Evolutionary conservation across 2,329 filamentous ascomycete species (phyloP), one percentile per base, ranked within the genome.

Genomic region (Talaromyces atroroseus): DNA sequence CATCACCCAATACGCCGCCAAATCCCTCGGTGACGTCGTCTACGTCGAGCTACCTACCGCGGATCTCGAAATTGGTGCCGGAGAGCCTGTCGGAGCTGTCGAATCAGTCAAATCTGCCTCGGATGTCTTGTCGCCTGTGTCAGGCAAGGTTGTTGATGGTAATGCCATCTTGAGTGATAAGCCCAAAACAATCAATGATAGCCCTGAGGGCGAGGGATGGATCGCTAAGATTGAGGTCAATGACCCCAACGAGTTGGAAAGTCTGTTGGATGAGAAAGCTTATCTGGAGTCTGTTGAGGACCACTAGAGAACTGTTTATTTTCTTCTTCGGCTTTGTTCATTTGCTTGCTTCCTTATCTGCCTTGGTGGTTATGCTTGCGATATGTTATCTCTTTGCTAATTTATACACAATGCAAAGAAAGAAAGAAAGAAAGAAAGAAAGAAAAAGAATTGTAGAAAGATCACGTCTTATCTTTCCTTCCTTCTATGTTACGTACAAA

Each of bases 101-200:
- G 94, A 99, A 80, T 96, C 91, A 2, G 94, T 99, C 74, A 99
- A 99, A 82, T 94, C 88, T 61, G 94, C 94, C n/a, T 92, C 90
- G 61, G 94, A 99, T 73, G 96, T 99, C 79, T 88, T 96, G 77
- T 86, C 90, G 14, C 94, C 94, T 18, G 82, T 96, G 63, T 77
- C 81, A 52, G 92, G 92, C 69, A 88, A 78, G 64, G 84, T 99
- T 59, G 80, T 83, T 38, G 83, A 87, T 68, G 80, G 86, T 66
- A 99, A 99, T 78, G 68, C 70, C 11, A 69, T 79, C 59, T 82
- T 99, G 60, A 89, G 95, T 74, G 87, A 94, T 73, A 92, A 88
- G 78, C 92, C 94, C 21, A 83, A 83, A 59, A 86, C 82, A 56
- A 91, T 99, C 78, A 99, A 97, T 80, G 82, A 90, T 76, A 87